Conservation (phyloP, 306 rosid species). For the Boehmeria nivea region DNA sequence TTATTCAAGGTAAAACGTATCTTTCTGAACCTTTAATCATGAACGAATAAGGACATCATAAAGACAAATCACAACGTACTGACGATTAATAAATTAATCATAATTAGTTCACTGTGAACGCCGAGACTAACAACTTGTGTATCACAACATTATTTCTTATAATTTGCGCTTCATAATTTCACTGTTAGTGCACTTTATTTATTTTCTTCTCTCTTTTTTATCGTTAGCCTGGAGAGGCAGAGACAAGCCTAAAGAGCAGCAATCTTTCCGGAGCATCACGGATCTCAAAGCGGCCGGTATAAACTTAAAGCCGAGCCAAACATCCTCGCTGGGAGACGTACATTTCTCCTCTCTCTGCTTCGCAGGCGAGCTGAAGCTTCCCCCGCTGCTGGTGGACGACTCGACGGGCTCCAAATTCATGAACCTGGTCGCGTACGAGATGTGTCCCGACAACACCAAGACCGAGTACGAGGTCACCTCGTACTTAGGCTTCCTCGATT, state of each 20-base stretch:
- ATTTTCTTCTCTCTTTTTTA: too few relatives aligned
- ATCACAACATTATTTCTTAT: too few relatives aligned
- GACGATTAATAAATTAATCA: too few relatives aligned
- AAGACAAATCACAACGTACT: too few relatives aligned
- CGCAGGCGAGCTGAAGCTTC: conserved; percentile 1
- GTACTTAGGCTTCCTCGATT: conserved; percentile 12
- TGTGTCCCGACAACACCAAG: conserved; percentile 9
- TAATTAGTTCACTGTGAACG: too few relatives aligned
- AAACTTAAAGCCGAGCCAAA: not conserved
- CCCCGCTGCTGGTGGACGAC: conserved; percentile 12
- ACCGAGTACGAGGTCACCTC: conserved; percentile 1
- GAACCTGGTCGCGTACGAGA: conserved; percentile 15
- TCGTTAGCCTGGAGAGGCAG: not conserved
- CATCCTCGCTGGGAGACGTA: not conserved
- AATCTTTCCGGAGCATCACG: conserved; percentile 12
- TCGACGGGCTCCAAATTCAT: not conserved
- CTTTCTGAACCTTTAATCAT: too few relatives aligned
- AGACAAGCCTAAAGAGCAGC: not conserved
- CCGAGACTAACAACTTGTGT: too few relatives aligned
- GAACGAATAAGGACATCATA: too few relatives aligned
- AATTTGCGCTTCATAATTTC: too few relatives aligned
- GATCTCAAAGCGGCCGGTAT: conserved; percentile 23
- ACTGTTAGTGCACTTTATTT: too few relatives aligned
- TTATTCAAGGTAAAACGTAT: too few relatives aligned
- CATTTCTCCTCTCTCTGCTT: not conserved